Evolutionary conservation across 148 eudicot species (phyloP), one percentile per base, ranked within the genome.

Genomic region (Chenopodium album): DNA sequence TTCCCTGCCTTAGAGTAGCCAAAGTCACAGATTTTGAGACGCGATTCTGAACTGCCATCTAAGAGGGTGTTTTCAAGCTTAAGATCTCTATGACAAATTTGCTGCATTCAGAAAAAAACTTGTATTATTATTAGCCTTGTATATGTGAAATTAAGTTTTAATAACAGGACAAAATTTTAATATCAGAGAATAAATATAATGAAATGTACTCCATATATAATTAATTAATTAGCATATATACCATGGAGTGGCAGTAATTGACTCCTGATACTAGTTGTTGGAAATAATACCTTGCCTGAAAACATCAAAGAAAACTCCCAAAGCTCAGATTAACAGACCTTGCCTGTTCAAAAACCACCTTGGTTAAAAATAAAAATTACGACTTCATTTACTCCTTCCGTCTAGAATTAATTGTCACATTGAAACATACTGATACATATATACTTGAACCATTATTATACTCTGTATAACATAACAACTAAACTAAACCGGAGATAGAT

Each of bases 11-110:
- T 93, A 17, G 97, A 93, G 80, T 91, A 93, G 76, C 97, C 97
- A 71, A 93, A 93, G 71, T 93, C 97, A 16, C 97, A 93, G 7
- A 93, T 93, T 80, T 93, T 93, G 77, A 93, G 92, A 10, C 88
- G 92, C 0, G 93, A 88, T 1, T 88, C 82, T 29, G 90, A 56
- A 83, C 89, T 90, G 19, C 88, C 92, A 56, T 93, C 93, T 79
- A 93, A 84, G 28, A 93, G 89, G 32, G 97, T 93, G 83, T 93
- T 93, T 81, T 93, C 97, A 52, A 93, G 89, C 89, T 93, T 93
- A 52, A 93, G 88, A 75, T 93, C 97, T 84, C 97, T 89, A 74
- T 93, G 97, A 78, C 94, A 93, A 52, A 93, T 90, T 91, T 91
- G 92, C 94, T 93, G 91, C 86, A 88, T 20, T 50, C 14, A 68